Base-by-base conservation (phyloP, 2,329 filamentous ascomycete genomes). In the Cladosporium cucumerinum region DNA sequence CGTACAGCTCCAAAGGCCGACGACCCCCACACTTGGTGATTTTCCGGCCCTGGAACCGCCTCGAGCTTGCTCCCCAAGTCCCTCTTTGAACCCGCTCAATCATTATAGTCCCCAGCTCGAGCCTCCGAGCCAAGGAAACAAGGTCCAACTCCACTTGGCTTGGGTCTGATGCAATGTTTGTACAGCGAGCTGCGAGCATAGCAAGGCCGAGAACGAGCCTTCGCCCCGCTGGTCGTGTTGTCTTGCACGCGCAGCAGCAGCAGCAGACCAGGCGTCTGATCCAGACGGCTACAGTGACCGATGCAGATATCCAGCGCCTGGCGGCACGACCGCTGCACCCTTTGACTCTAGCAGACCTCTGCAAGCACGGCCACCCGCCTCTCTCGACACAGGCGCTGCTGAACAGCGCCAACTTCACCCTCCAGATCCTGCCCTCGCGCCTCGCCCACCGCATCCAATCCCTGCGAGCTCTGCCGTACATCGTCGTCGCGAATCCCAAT, bases 401-500 rank as follows among this genome's bases (percentile, higher is more conserved):
- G 72, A 87, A 89, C 43, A 97, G 93, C 1, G 95, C 95, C 68
- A 97, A 97, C 81, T 98, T 98, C 80, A 96, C 95, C 14, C 89
- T 98, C 69, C 91, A 89, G 30, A 90, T 97, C 61, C 88, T 98
- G 11, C 95, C 95, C 16, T 91, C 95, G 58, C 92, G 95, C 43
- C 88, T 99, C 28, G 95, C 95, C 28, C 92, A 96, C 76, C 92
- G 95, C 64, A 96, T 99, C 69, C 91, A 97, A 77, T 92, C 93
- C 51, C 83, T 99, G 21, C 89, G 93, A 68, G 97, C 96, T 75
- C 86, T 99, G 10, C 95, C 95, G 0, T 99, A 94, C 78, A 98
- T 99, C 69, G 94, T 99, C 63, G 95, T 99, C 28, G 93, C 94
- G n/a, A 98, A 99, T 76, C 92, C 93, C 0, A 92, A 97, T 76